Percentiles rank a stretch among this genome's conserved stretches.
Evolutionary conservation across 345 rosid species (phyloP).

Genomic region (Pistacia atlantica): DNA sequence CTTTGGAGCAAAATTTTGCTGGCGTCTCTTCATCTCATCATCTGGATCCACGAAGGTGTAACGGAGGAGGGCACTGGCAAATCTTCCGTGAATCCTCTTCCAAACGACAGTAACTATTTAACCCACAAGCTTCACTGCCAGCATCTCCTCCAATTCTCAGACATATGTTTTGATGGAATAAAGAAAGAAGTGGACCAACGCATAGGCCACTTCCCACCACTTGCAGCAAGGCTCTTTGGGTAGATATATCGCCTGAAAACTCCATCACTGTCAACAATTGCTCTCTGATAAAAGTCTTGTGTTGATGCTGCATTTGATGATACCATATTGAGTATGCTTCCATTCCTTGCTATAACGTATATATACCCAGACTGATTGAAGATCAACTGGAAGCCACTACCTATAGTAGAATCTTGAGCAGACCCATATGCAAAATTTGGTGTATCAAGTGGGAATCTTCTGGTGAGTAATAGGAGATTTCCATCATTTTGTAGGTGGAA

Average conservation of each 20-base stretch:
- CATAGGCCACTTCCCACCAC: constrained; percentile 23
- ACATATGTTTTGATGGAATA: constrained; percentile 51
- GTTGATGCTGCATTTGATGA: constrained; percentile 4
- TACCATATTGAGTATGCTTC: background rate
- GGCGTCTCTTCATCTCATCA: constrained; percentile 45
- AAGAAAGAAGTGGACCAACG: constrained; percentile 30
- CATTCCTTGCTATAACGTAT: constrained; percentile 11
- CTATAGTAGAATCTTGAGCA: background rate
- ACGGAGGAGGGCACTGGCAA: constrained; percentile 50
- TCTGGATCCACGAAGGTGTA: constrained; percentile 39
- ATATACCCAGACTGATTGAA: constrained; percentile 26
- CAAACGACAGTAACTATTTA: constrained; percentile 49
- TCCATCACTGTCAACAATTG: constrained; percentile 55
- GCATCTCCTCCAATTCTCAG: background rate
- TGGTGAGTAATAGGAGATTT: constrained; percentile 33
- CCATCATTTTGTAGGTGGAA: constrained; percentile 39
- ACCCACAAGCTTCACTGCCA: constrained; percentile 61
- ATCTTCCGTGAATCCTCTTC: constrained; percentile 38
- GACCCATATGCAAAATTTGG: constrained; percentile 36
- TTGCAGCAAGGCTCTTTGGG: constrained; percentile 33
- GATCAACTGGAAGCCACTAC: constrained; percentile 19
- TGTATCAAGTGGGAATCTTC: constrained; percentile 17
- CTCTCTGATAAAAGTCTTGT: constrained; percentile 42
- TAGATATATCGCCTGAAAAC: constrained; percentile 56
- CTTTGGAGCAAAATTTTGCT: constrained; percentile 33